These are phyloP conservation scores for Suillus occidentalis DNA, from an alignment of 768 basidiomycete species.

Conservation along the genomic window DNA sequence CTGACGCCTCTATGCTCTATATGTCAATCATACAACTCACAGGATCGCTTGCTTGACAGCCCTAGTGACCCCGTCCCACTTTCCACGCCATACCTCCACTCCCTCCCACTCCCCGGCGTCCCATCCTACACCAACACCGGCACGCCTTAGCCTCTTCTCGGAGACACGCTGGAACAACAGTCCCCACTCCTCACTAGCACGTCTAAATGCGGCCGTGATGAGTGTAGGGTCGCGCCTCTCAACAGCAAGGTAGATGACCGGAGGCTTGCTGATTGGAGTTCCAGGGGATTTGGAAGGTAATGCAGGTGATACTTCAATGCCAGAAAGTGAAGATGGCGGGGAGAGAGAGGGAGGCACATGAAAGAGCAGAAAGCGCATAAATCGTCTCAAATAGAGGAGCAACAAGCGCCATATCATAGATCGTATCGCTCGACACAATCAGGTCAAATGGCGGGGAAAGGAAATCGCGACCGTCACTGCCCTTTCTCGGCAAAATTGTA, in stretches of 20 bases:
- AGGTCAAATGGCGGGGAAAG: constrained; percentile 67
- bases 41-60: background rate
- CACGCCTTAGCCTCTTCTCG: constrained; percentile 56
- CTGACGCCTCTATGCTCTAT: background rate
- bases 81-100: constrained; percentile 70
- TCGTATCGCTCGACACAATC: constrained; percentile 81
- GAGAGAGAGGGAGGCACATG: constrained; percentile 30
- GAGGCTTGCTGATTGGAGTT: constrained; percentile 3
- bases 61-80: constrained; percentile 3
- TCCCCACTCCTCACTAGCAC: constrained; percentile 55
- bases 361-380: constrained; percentile 47
- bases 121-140: constrained; percentile 62
- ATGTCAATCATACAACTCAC: background rate
- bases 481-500: constrained; percentile 11
- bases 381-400: constrained; percentile 72
- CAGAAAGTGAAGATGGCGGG: constrained; percentile 41
- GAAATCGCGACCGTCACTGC: constrained; percentile 4
- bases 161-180: constrained; percentile 62
- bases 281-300: background rate
- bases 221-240: constrained; percentile 76
- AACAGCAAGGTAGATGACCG: constrained; percentile 49
- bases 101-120: constrained; percentile 72
- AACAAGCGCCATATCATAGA: constrained; percentile 64
- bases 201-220: constrained; percentile 55
- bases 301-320: background rate